Base-by-base conservation (phyloP, 129 eudicot species). In the Flaveria trinervia region DNA sequence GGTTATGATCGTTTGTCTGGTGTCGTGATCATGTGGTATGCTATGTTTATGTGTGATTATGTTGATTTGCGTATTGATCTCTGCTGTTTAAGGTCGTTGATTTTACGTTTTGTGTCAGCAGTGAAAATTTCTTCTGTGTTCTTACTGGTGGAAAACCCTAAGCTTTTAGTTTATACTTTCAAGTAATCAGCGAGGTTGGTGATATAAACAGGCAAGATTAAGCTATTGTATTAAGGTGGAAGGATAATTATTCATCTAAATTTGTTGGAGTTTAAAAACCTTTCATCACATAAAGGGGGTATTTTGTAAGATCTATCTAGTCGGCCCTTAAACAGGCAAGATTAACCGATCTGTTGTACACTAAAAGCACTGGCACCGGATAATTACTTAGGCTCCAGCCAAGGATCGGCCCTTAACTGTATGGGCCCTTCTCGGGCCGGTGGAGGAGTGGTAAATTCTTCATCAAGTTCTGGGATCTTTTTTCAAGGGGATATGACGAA, bases 351-450 rank as follows among this genome's bases (percentile, higher is more conserved):
- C 15, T 15, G 56, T 20, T 70, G 60, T 12, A 68, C 64, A 71
- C 46, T 9, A 36, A 61, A 10, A 25, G 65, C 83, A 44, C 76
- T 73, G 88, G 90, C 85, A 65, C 81, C 83, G 83, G 89, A 86
- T 74, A 80, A 79, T 30, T 83, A 86, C 81, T 80, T 84, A 74
- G 83, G 84, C 15, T 66, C 83, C 76, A 57, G 86, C 84, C 85
- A 79, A 62, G 83, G 77, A 52, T 75, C 73, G 57, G 56, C 71
- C n/a, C 77, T 85, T 79, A 72, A 77, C 9, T 72, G 60, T 2
- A 88, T 84, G 97, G 92, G 81, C 77, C 89, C 93, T 65, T 82
- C 91, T 78, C 82, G 93, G 84, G 83, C 89, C 82, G 86, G 86
- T 65, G 97, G 87, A 62, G 94, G 88, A 59, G 59, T 81, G 65